Evolutionary conservation across 805 yeast genomes (phyloP).

Genomic region (Debaryomyces prosopidis): DNA sequence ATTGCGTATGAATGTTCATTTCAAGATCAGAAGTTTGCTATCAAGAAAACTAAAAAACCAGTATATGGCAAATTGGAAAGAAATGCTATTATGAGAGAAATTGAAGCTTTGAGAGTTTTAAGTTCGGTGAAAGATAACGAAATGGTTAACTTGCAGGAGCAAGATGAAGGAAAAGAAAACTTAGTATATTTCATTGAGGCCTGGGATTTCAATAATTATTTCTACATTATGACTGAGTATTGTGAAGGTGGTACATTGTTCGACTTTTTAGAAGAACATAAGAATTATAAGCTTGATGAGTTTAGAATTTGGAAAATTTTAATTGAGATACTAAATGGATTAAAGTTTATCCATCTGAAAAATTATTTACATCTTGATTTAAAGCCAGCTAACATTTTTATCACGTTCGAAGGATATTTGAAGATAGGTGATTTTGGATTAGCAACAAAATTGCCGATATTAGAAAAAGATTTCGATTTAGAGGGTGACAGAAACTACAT

Average conservation of each 20-base stretch:
- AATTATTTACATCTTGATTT: constrained; percentile 83
- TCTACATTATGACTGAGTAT: constrained; percentile 90
- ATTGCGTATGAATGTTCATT: constrained; percentile 80
- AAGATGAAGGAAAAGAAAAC: constrained; percentile 70
- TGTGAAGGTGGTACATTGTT: constrained; percentile 94
- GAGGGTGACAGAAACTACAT: constrained; percentile 98
- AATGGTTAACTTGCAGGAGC: constrained; percentile 31
- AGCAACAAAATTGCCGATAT: constrained; percentile 77
- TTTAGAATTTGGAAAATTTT: constrained; percentile 98
- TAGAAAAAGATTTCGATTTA: constrained; percentile 70
- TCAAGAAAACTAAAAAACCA: constrained; percentile 78
- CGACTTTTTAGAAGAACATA: constrained; percentile 73
- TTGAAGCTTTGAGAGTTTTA: constrained; percentile 58
- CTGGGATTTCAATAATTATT: constrained; percentile 76
- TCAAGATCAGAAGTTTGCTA: constrained; percentile 72
- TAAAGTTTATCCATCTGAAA: constrained; percentile 74
- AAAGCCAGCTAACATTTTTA: constrained; percentile 92
- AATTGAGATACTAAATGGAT: constrained; percentile 77
- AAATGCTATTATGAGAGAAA: constrained; percentile 68
- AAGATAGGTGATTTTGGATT: constrained; percentile 97
- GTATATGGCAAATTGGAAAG: constrained; percentile 53
- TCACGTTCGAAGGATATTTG: constrained; percentile 90
- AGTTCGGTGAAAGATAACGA: constrained; percentile 40
- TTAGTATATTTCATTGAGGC: constrained; percentile 77
- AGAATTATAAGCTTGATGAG: constrained; percentile 80